Base-by-base conservation (phyloP, 2,329 filamentous ascomycete species). In the Aaosphaeria arxii region DNA sequence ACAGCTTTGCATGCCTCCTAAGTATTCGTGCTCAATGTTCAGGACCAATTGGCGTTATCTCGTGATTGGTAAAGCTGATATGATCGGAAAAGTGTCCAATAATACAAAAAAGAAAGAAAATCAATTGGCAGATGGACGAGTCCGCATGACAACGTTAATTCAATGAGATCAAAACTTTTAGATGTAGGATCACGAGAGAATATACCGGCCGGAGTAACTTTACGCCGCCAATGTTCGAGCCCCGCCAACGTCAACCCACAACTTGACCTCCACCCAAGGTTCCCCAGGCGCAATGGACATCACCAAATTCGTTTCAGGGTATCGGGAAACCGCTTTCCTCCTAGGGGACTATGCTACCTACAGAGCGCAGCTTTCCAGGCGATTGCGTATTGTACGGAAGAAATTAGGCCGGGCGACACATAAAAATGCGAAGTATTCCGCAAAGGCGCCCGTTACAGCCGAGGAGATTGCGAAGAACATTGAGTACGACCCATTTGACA, bases 331-430 rank as follows among this genome's bases (percentile, higher is more conserved):
- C 63, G 89, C 89, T 35, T 85, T 96, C 44, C 82, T 95, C 30
- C 85, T 94, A 56, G 91, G 91, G 59, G 91, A 96, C 74, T 91
- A 96, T 74, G 84, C 83, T 64, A 86, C 86, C 48, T 97, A 97
- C 71, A 87, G 91, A 63, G 77, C 78, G 43, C 88, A 90, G 67
- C 80, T 95, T 44, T 84, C 87, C 55, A 88, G 89, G 67, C 86
- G 89, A 64, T 79, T 99, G 50, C 86, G 89, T 67, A 90, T 87
- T 64, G 80, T 88, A 59, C 87, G 91, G 67, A 92, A 87, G 78
- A 92, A 89, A 75, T 81, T 97, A 47, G 88, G 87, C 43, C 85
- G 91, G 63, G 83, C 87, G 45, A 95, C 89, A 42, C 87, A 85
- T 71, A 92, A 89, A 74, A 87, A 90, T 57, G 87, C 87, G 60